Base-by-base conservation (phyloP, 345 rosid genomes). In the Hypericum androsaemum region DNA sequence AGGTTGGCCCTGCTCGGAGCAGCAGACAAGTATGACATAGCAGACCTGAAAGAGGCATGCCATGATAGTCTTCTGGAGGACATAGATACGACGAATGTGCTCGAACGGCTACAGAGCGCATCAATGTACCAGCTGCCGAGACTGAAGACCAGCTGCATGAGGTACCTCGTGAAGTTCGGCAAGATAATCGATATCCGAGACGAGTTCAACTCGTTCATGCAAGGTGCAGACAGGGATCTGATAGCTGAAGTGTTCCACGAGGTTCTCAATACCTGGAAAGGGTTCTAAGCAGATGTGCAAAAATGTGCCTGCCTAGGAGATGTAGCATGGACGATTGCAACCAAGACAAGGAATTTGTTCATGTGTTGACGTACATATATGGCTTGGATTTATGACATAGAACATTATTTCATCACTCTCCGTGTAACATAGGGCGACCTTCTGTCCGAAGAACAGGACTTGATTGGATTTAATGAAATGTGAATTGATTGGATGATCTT, bases 141-240 rank as follows among this genome's bases (percentile, higher is more conserved):
- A 52, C 76, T 90, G 65, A 90, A 85, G 79, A 56, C 61, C 48
- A 65, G 84, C 71, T 87, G 98, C 73, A 49, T 83, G 95, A 60
- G 54, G 65, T 92, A 88, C 74, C 96, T 88, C 16, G 89, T 88
- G 82, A 92, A 76, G 81, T 92, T 92, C 58, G 89, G 95, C 47
- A 88, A 88, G 74, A 83, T 92, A 71, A 83, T 57, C 28, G 98
- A 92, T 57, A 88, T 92, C 39, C 76, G 64, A 8, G 94, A 84
- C n/a, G 96, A 92, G 49, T 77, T 92, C 60, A 81, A 64, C 28
- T 56, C 68, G 28, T 92, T 88, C 75, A 55, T 92, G 81, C 87
- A 68, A 52, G 69, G 61, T 43, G 94, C 94, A 3, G 95, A 92
- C 37, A 72, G 94, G 71, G 96, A 88, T 38, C 69, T 92, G 50